These are phyloP conservation scores for Coemansia linderi DNA, from an alignment of 371 early-diverging fungal genomes.

Conservation along the genomic window DNA sequence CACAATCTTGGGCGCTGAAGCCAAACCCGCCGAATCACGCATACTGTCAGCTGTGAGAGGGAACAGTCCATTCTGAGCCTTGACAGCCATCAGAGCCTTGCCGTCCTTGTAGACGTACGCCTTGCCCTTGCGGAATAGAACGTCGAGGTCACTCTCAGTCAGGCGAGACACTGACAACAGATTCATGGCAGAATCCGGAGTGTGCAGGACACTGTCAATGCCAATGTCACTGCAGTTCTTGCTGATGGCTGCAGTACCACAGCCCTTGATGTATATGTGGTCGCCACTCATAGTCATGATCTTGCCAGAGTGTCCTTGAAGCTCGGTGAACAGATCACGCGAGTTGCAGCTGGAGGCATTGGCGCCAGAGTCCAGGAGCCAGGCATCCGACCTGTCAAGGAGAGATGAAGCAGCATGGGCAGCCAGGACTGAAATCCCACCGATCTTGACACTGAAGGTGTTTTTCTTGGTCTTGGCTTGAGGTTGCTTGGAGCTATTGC, in stretches of 20 bases:
- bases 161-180: neutral
- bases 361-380: neutral
- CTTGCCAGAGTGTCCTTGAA: neutral
- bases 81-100: neutral
- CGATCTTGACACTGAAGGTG: neutral
- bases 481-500: neutral
- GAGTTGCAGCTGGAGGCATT: neutral
- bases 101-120: neutral
- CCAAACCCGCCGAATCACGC: neutral
- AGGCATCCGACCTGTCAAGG: slow-evolving; percentile 2
- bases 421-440: neutral
- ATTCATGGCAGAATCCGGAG: neutral
- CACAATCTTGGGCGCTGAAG: neutral
- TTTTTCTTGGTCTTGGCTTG: neutral
- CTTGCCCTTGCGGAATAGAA: neutral
- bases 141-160: neutral
- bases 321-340: neutral
- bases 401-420: neutral
- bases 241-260: neutral
- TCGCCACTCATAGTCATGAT: neutral
- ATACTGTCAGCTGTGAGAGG: neutral
- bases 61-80: neutral
- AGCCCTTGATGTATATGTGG: neutral
- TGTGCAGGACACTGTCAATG: neutral
- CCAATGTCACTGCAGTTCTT: neutral